phyloP scores from a whole-genome alignment of 23 red algal species.

The Rhodosorus marinus region DNA sequence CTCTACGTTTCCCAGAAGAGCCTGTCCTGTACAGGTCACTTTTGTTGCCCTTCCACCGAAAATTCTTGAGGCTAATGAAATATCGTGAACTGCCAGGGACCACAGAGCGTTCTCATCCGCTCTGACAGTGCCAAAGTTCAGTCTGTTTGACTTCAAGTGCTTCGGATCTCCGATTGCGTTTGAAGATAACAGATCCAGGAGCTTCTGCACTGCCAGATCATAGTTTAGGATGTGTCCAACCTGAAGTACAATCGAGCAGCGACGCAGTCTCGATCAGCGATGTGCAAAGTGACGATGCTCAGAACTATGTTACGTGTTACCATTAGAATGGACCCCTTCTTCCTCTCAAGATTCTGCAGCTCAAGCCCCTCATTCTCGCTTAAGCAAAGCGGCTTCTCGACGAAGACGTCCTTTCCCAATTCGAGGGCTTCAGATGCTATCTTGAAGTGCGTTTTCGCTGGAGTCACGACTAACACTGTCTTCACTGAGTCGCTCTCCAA shows the following conservation, averaged over 20 bases:
- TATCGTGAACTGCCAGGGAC: conserved; percentile 32
- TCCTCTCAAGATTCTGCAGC: conserved; percentile 1
- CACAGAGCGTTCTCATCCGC: conserved; percentile 38
- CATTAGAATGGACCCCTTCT: neutral
- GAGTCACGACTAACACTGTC: conserved; percentile 46
- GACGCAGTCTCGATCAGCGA: neutral
- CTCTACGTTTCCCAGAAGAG: neutral
- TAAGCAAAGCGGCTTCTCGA: conserved; percentile 52
- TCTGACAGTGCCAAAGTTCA: conserved; percentile 36
- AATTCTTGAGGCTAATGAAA: conserved; percentile 23
- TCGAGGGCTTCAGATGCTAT: conserved; percentile 8
- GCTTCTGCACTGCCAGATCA: neutral
- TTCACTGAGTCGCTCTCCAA: too few relatives aligned
- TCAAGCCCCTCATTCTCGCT: conserved; percentile 2
- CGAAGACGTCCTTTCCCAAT: conserved; percentile 7
- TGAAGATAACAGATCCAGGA: conserved; percentile 2
- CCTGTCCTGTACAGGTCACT: neutral
- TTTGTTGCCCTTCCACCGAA: neutral
- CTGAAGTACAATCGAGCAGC: conserved; percentile 11
- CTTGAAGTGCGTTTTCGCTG: conserved; percentile 9
- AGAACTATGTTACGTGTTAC: neutral
- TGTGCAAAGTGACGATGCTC: neutral
- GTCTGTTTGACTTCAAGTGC: conserved; percentile 7
- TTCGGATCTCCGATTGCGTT: conserved; percentile 15
- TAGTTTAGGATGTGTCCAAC: conserved; percentile 46